Evolutionary conservation across 345 rosid genomes (phyloP), one percentile per base, ranked within the genome.

Genomic region (Excoecaria agallocha): DNA sequence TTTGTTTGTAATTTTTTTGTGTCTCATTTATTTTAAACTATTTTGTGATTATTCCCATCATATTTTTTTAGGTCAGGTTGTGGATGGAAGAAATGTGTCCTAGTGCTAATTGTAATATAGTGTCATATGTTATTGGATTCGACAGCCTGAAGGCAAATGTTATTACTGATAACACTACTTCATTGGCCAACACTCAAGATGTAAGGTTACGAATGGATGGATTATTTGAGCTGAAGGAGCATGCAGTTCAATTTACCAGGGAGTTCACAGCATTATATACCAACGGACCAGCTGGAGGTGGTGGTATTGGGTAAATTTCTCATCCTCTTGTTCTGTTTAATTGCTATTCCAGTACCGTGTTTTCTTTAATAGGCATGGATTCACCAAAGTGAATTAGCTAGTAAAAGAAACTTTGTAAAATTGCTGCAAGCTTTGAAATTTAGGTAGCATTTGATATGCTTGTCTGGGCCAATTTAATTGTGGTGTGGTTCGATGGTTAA

Each of bases 251-350:
- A 61, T 87, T 94, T 67, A 59, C 80, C 37, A 82, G 82, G 78
- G 97, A 94, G 82, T 89, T 94, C 60, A 81, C 85, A 39, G 94
- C 97, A 75, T 78, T 94, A 55, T 94, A 94, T 79, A 94, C 97
- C 52, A 94, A 92, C 74, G 98, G 98, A 77, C 98, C 97, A 4
- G 96, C 98, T 68, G 97, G 95, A 70, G 97, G 98, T 54, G 98
- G 98, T 46, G 98, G 97, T 50, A 86, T 90, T 78, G 87, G 98
- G 98, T 92, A 30, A 78, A n/a, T 71, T 66, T 75, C 69, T 64
- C 41, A 37, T 65, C 41, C 19, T 74, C 24, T 46, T 55, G 41
- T 35, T 51, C 6, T 55, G 37, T 8, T 73, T 62, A 3, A 38
- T 35, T 30, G 60, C 15, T 58, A 62, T 39, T 6, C 43, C 20